These are phyloP conservation scores for Gossypium raimondii DNA, from an alignment of 345 rosid species.

Conservation along the genomic window DNA sequence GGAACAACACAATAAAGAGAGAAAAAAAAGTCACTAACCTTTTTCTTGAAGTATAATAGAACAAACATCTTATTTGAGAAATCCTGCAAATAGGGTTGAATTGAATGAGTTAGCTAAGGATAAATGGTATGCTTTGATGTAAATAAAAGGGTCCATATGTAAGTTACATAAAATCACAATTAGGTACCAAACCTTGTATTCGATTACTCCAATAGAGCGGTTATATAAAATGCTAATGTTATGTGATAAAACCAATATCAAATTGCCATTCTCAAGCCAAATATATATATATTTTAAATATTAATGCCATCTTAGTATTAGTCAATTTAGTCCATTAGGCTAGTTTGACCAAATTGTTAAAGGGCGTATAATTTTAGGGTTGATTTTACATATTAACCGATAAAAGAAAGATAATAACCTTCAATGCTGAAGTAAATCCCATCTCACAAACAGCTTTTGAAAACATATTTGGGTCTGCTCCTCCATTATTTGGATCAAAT, in stretches of 20 bases:
- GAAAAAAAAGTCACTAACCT: slow-evolving; percentile 40
- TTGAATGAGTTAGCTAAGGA: slow-evolving; percentile 9
- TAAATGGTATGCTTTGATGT: background rate
- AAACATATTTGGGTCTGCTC: slow-evolving; percentile 78
- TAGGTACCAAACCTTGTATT: too few relatives aligned
- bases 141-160: background rate
- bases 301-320: too few relatives aligned
- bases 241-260: background rate
- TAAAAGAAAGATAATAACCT: slow-evolving; percentile 37
- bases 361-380: background rate
- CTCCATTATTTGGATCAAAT: slow-evolving; percentile 84
- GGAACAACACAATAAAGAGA: background rate
- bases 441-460: slow-evolving; percentile 67
- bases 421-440: slow-evolving; percentile 51
- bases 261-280: background rate
- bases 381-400: background rate
- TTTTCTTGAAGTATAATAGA: slow-evolving; percentile 65
- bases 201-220: background rate
- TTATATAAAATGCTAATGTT: background rate
- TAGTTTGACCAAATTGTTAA: background rate
- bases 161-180: background rate
- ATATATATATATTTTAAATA: too few relatives aligned
- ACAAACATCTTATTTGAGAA: slow-evolving; percentile 88
- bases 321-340: background rate
- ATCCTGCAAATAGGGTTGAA: slow-evolving; percentile 45